Evolutionary conservation across 139 green algal species (phyloP).

Genomic region (Chlorella sp.): DNA sequence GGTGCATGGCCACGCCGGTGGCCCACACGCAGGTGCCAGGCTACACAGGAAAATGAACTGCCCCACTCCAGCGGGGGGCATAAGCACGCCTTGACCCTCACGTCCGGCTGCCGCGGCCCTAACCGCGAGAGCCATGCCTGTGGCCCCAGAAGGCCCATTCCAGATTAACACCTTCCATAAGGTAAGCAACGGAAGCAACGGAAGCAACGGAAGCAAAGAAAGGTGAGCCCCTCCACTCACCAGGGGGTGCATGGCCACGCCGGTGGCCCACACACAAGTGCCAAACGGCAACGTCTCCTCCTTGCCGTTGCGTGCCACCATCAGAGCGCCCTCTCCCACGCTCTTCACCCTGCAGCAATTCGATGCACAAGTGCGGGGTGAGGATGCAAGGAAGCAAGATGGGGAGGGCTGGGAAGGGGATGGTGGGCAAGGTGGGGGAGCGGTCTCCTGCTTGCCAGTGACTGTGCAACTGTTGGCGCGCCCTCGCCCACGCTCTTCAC

Average conservation of each 20-base stretch:
- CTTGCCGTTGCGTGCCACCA: conserved; percentile 38
- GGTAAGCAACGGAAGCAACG: no score
- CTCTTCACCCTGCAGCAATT: conserved; percentile 11
- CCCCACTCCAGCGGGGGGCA: no score
- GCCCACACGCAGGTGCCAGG: conserved; percentile 90
- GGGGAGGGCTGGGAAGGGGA: no score
- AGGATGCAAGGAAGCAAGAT: background rate
- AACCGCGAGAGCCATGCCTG: no score
- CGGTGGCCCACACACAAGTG: conserved; percentile 88
- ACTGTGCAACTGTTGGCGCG: conserved; percentile 43
- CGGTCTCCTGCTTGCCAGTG: background rate
- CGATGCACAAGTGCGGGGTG: background rate
- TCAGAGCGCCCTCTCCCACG: conserved; percentile 20
- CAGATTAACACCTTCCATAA: no score
- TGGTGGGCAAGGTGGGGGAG: no score
- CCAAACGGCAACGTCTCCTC: conserved; percentile 70
- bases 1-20: conserved; percentile 90
- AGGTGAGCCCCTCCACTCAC: conserved; percentile 49
- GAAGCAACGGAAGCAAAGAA: no score
- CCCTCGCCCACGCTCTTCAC: conserved; percentile 21
- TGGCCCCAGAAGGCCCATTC: no score
- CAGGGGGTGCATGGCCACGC: conserved; percentile 90
- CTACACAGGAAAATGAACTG: no score
- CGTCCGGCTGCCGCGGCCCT: no score
- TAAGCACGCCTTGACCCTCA: no score